phyloP scores from a whole-genome alignment of 2,329 filamentous ascomycete genomes.

The Aschersonia sp. region DNA sequence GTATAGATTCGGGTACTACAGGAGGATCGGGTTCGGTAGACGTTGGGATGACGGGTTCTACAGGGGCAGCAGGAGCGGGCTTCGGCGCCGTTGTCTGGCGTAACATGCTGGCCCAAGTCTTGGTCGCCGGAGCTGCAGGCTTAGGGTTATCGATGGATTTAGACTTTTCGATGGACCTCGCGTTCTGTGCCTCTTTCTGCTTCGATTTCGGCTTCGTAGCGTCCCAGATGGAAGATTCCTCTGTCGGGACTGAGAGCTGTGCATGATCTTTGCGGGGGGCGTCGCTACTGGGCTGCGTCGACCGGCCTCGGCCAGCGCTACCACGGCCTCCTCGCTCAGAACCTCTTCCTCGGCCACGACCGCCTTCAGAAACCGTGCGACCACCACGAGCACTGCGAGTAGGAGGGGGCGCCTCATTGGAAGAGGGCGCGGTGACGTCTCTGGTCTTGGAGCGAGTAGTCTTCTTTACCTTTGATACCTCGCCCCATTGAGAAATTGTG shows the following conservation, averaged over 20 bases:
- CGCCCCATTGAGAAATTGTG: conserved; percentile 69
- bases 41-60: conserved; percentile 19
- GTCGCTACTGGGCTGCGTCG: conserved; percentile 42
- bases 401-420: conserved; percentile 28
- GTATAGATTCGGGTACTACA: conserved; percentile 17
- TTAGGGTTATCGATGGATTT: conserved; percentile 22
- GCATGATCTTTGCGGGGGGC: conserved; percentile 42
- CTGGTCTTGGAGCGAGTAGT: conserved; percentile 61
- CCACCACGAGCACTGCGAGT: conserved; percentile 42
- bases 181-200: conserved; percentile 3
- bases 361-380: conserved; percentile 45
- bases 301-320: conserved; percentile 42
- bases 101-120: conserved; percentile 68
- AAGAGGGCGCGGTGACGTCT: conserved; percentile 39
- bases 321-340: conserved; percentile 48
- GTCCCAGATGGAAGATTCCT: conserved; percentile 45
- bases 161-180: conserved; percentile 11
- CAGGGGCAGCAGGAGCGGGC: conserved; percentile 20
- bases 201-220: conserved; percentile 22
- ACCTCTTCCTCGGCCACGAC: conserved; percentile 46
- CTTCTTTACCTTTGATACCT: conserved; percentile 72
- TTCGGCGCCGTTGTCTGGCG: conserved; percentile 44
- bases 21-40: conserved; percentile 22
- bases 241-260: conserved; percentile 51
- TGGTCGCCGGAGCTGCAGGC: conserved; percentile 26